These are phyloP conservation scores for Trametes cubensis DNA, from an alignment of 768 basidiomycete genomes.

Conservation along the genomic window DNA sequence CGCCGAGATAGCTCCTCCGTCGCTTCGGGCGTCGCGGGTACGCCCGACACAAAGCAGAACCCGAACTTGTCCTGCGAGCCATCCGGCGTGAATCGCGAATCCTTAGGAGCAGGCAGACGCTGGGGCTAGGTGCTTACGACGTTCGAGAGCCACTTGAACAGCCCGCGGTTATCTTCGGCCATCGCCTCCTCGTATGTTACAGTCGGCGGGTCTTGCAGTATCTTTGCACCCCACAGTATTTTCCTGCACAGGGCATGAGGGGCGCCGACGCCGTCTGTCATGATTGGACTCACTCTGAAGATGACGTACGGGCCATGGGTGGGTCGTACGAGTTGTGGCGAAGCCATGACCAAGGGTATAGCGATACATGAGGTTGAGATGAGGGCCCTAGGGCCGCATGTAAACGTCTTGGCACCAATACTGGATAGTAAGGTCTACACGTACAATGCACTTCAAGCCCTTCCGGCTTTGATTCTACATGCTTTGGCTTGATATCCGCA, in stretches of 20 bases:
- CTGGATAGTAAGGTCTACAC: slow-evolving; percentile 31
- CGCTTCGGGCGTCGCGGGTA: slow-evolving; percentile 78
- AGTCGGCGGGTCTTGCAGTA: slow-evolving; percentile 72
- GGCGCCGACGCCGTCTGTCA: neutral
- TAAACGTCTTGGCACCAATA: too few species aligned
- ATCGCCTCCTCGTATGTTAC: slow-evolving; percentile 76
- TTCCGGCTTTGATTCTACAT: slow-evolving; percentile 54
- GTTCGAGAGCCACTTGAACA: slow-evolving; percentile 81
- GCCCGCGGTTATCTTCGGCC: slow-evolving; percentile 60
- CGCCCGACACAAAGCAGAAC: slow-evolving; percentile 83
- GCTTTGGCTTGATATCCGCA: slow-evolving; percentile 63
- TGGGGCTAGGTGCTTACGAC: slow-evolving; percentile 53
- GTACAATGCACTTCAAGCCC: slow-evolving; percentile 79
- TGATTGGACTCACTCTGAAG: slow-evolving; percentile 47
- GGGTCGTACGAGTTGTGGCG: slow-evolving; percentile 81
- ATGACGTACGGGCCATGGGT: slow-evolving; percentile 36
- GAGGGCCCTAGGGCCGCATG: slow-evolving; percentile 49
- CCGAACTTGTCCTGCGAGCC: slow-evolving; percentile 76
- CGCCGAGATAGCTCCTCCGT: slow-evolving; percentile 78
- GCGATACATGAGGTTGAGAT: slow-evolving; percentile 66
- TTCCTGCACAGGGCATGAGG: slow-evolving; percentile 45
- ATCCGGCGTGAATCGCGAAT: neutral
- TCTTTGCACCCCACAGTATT: slow-evolving; percentile 80
- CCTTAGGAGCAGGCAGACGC: neutral
- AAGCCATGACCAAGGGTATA: slow-evolving; percentile 90